Conservation (phyloP, 2,329 filamentous ascomycete genomes). For the Zasmidium angulare region DNA sequence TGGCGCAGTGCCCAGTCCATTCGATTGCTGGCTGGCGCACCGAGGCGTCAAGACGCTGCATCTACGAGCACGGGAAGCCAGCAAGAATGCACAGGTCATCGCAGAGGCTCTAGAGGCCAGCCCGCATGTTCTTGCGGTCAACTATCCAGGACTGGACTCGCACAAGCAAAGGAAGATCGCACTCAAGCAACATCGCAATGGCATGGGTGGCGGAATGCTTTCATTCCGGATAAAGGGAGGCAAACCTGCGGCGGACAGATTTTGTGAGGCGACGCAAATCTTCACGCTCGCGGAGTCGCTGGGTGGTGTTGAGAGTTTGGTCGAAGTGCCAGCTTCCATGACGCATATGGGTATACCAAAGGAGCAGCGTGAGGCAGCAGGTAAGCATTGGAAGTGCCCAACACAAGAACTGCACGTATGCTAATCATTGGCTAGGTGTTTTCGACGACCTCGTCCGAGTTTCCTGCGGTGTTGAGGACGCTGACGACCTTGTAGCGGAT, state of each 20-base stretch:
- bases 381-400: neutral
- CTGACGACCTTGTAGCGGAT: slow-evolving; percentile 78
- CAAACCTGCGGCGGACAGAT: slow-evolving; percentile 79
- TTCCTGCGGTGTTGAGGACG: slow-evolving; percentile 92
- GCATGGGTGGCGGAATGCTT: slow-evolving; percentile 95
- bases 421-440: slow-evolving; percentile 58
- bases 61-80: slow-evolving; percentile 83
- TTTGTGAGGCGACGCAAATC: slow-evolving; percentile 85
- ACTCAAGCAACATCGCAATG: slow-evolving; percentile 86
- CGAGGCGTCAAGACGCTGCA: slow-evolving; percentile 96
- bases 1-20: slow-evolving; percentile 88
- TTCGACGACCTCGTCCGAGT: slow-evolving; percentile 92
- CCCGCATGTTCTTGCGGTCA: slow-evolving; percentile 80
- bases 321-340: slow-evolving; percentile 93
- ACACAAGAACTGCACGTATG: neutral
- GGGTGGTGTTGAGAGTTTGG: slow-evolving; percentile 86
- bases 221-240: slow-evolving; percentile 92
- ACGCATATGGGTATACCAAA: slow-evolving; percentile 93
- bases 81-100: slow-evolving; percentile 74
- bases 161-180: slow-evolving; percentile 86
- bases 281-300: slow-evolving; percentile 93
- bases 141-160: slow-evolving; percentile 88
- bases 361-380: slow-evolving; percentile 81
- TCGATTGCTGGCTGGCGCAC: slow-evolving; percentile 98
- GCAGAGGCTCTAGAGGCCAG: slow-evolving; percentile 76